A percentile compares a stretch with the other conserved stretches of the same genome.
Evolutionary conservation across 768 basidiomycete genomes (phyloP).

Genomic region (Postia placenta): DNA sequence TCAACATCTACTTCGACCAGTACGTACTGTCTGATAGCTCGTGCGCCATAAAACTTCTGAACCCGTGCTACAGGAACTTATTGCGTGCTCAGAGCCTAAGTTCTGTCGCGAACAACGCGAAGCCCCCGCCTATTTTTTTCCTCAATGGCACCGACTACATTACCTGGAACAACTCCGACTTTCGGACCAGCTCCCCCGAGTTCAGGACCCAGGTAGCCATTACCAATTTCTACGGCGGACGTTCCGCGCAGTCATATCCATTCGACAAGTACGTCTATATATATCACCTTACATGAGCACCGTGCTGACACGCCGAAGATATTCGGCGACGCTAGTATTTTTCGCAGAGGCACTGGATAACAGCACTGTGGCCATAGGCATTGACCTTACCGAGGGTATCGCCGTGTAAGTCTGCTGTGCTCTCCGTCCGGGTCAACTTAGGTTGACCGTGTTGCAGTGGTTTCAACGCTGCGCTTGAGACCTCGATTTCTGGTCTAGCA

Average conservation of each 20-base stretch:
- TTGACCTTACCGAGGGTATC: constrained; percentile 8
- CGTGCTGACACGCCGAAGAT: constrained; percentile 6
- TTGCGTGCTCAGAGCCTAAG: constrained; percentile 1
- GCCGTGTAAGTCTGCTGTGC: constrained; percentile 8
- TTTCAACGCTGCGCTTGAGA: constrained; percentile 9
- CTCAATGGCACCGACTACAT: constrained; percentile 7
- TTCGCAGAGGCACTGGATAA: constrained; percentile 6
- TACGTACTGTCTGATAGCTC: background rate
- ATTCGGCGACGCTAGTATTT: constrained; percentile 6
- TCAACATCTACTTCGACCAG: constrained; percentile 13
- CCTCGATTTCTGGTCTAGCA: background rate
- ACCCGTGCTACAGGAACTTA: constrained; percentile 2
- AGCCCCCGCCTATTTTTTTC: constrained; percentile 7
- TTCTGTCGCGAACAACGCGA: background rate
- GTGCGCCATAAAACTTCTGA: background rate
- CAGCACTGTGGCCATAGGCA: constrained; percentile 7
- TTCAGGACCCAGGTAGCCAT: constrained; percentile 12
- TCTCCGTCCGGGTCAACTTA: background rate
- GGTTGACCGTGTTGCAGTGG: constrained; percentile 3
- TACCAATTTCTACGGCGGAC: constrained; percentile 7
- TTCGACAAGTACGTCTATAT: constrained; percentile 11
- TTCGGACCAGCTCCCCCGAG: constrained; percentile 4
- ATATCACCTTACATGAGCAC: too few relatives aligned
- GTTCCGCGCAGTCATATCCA: constrained; percentile 11
- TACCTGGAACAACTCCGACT: constrained; percentile 4